phyloP scores from a whole-genome alignment of 768 basidiomycete species.

The Phylloporus rhodoxanthus region DNA sequence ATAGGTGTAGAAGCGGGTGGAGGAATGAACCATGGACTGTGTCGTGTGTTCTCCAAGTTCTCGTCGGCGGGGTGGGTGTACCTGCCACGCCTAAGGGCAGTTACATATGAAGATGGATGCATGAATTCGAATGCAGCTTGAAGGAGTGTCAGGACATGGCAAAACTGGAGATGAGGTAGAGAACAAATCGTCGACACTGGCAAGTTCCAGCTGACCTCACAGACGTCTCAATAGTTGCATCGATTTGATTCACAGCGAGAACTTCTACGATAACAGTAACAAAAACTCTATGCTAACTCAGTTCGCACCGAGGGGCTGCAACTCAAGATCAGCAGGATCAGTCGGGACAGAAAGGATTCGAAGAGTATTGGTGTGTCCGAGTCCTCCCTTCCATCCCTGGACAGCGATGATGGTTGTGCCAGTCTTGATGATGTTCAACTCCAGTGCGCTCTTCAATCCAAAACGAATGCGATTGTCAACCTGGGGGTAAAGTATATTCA shows the following conservation, averaged over 20 bases:
- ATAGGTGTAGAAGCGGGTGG: conserved; percentile 43
- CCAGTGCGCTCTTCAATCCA: conserved; percentile 78
- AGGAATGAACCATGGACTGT: conserved; percentile 48
- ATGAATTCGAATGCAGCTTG: background rate
- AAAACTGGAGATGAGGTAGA: background rate
- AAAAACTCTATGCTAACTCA: conserved; percentile 12
- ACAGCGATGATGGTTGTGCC: conserved; percentile 90
- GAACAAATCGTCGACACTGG: background rate
- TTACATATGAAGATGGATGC: conserved; percentile 2
- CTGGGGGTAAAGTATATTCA: conserved; percentile 32
- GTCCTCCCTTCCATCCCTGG: conserved; percentile 99
- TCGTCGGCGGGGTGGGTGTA: conserved; percentile 6
- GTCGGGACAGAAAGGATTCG: conserved; percentile 81
- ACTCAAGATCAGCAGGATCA: conserved; percentile 68
- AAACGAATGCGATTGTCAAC: conserved; percentile 88
- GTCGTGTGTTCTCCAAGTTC: background rate
- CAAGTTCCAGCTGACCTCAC: too few relatives aligned
- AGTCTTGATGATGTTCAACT: conserved; percentile 79
- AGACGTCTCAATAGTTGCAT: background rate
- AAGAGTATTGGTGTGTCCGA: conserved; percentile 92
- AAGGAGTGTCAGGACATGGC: conserved; percentile 1
- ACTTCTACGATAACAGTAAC: conserved; percentile 6
- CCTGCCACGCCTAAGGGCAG: conserved; percentile 1
- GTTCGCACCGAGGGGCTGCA: conserved; percentile 50
- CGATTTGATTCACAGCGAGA: conserved; percentile 4